phyloP scores from a whole-genome alignment of 352 stramenopile genomes.

The Globisporangium echinulatum region DNA sequence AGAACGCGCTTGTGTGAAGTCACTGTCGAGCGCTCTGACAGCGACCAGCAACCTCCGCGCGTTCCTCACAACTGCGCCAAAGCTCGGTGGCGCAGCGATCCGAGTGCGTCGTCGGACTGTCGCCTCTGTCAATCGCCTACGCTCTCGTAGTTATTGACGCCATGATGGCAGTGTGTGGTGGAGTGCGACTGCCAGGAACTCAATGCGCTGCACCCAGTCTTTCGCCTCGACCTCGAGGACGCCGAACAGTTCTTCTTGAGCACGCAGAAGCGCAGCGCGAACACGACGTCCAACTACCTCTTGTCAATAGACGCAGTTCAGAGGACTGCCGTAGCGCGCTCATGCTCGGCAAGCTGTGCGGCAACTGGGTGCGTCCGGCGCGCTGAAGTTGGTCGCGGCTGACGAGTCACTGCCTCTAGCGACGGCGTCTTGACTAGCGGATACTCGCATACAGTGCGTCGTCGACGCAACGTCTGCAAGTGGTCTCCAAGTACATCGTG shows the following conservation, averaged over 20 bases:
- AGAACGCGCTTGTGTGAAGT: background rate
- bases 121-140: background rate
- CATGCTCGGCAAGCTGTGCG: conserved; percentile 49
- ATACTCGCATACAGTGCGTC: background rate
- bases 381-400: background rate
- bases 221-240: conserved; percentile 48
- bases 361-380: conserved; percentile 34
- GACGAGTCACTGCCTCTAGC: too few species aligned
- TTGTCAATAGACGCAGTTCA: conserved; percentile 38
- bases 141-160: too few species aligned
- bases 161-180: conserved; percentile 34
- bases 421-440: background rate
- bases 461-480: conserved; percentile 11
- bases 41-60: conserved; percentile 26
- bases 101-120: conserved; percentile 17
- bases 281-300: conserved; percentile 60
- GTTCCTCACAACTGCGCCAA: conserved; percentile 34
- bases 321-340: conserved; percentile 29
- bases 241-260: conserved; percentile 42
- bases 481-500: conserved; percentile 52
- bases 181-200: conserved; percentile 43
- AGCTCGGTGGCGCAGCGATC: conserved; percentile 16
- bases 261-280: conserved; percentile 41
- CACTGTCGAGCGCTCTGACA: conserved; percentile 2
- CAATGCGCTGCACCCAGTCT: conserved; percentile 47